Evolutionary conservation across 805 yeast species (phyloP), one percentile per base, ranked within the genome.

Genomic region (Saturnispora zaruensis): DNA sequence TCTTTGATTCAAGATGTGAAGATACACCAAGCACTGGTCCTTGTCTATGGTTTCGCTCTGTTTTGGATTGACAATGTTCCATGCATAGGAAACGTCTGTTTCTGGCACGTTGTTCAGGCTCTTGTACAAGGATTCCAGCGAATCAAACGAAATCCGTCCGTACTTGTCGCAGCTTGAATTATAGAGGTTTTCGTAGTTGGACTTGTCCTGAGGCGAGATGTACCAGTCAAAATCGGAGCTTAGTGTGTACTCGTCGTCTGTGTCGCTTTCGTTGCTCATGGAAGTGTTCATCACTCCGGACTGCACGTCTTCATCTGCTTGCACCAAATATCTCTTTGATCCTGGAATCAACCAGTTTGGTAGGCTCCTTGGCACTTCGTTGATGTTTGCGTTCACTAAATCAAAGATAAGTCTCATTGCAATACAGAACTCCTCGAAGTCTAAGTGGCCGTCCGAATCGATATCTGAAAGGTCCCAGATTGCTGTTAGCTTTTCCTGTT

Each of bases 341-440:
- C 91, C 83, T 1, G 99, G 99, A 52, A 93, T 78, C 53, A 93
- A 77, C 98, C 98, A 91, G 42, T 77, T 80, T 2, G 99, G 99
- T 51, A 93, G 73, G 44, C 75, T 74, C 23, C 70, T 65, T 1
- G 99, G 99, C 5, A 90, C 72, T 18, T 70, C 66, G 16, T 73
- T 58, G 37, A 61, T 57, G 42, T 67, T 70, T 16, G 90, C 87
- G 66, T 93, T 90, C 49, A 93, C 91, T 63, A 84, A 66, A 64
- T 93, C 99, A 63, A 89, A 93, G 42, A 91, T 87, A 50, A 93
- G 75, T 57, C 98, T 77, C 99, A 93, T 93, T 47, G 97, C 91
- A 55, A 93, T 87, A 63, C 97, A 93, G 66, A 93, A 93, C 69
- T 93, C 99, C 68, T 93, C 99, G 65, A 93, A 93, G 67, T 93